Evolutionary conservation across 2,329 filamentous ascomycete species (phyloP).

Genomic region (Aspergillus sp.): DNA sequence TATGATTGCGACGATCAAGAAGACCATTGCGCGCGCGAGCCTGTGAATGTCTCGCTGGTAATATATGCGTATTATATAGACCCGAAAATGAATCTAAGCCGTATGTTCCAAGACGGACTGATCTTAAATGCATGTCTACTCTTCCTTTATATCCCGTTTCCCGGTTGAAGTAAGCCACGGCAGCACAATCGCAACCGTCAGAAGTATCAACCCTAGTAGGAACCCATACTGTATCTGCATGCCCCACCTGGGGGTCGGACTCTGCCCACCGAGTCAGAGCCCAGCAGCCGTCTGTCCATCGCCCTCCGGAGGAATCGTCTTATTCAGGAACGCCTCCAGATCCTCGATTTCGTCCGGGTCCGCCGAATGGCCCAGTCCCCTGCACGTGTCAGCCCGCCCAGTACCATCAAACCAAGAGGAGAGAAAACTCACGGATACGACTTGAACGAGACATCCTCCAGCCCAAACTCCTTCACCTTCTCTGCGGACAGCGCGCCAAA

Average conservation of each 20-base stretch:
- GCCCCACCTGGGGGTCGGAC: background rate
- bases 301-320: conserved; percentile 50
- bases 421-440: conserved; percentile 63
- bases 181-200: conserved; percentile 22
- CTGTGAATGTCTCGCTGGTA: background rate
- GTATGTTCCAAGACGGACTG: too few relatives aligned
- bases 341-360: conserved; percentile 77
- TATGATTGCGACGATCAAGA: conserved; percentile 26
- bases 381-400: conserved; percentile 30
- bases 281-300: conserved; percentile 27
- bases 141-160: conserved; percentile 8
- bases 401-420: background rate
- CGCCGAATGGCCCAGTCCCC: conserved; percentile 72
- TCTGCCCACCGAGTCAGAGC: conserved; percentile 32
- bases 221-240: conserved; percentile 16
- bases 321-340: conserved; percentile 63
- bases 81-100: background rate
- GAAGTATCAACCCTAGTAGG: conserved; percentile 22
- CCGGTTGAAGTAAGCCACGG: conserved; percentile 12
- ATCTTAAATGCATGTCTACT: background rate
- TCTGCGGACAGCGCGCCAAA: conserved; percentile 69
- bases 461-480: conserved; percentile 65
- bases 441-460: conserved; percentile 67
- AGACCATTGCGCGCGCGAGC: conserved; percentile 21
- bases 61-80: background rate